Evolutionary conservation across 2,329 filamentous ascomycete genomes (phyloP), one percentile per base, ranked within the genome.

Genomic region (Hymenoscyphus salicellus): DNA sequence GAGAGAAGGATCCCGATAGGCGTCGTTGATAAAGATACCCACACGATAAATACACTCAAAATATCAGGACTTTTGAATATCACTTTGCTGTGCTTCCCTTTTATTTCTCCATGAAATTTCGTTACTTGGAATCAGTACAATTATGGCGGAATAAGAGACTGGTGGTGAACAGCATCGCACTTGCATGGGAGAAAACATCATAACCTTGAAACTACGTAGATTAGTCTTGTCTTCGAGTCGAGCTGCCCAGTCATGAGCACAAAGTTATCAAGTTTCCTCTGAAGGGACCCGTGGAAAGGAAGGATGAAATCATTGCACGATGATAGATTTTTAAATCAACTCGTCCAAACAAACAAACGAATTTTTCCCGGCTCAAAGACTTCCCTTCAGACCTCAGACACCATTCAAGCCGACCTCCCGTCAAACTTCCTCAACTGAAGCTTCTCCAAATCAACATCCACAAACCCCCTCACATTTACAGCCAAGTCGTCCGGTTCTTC

Each of bases 1-100:
- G 43, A 28, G 55, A 64, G 10, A 61, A 38, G 2, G 81, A 61
- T 26, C 36, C 33, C 33, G 57, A 64, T 17, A 60, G 62, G 38
- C 58, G 49, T 5, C 62, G 52, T 6, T 64, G 49, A 64, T 10
- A 16, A 49, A 10, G n/a, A 11, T 26, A 52, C n/a, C 5, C 10
- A 8, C 14, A 14, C n/a, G 3, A 52, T 5, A 23, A 26, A 52
- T 23, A 26, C 4, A 11, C 8, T 14, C n/a, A 26, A 52, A 23
- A 23, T 14, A 5, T 52, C 36, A 17, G 14, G 14, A 11, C 36
- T 36, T 14, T 10, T 6, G 10, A 23, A 11, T 49, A 46, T 49
- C n/a, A 11, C 43, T 14, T 23, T 26, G 11, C 20, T 11, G 20
- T 26, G 23, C 36, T 38, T 1, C 36, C 36, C 2, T 38, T 38